Percentiles rank a stretch among this genome's conserved stretches.
phyloP scores from a whole-genome alignment of 352 stramenopile genomes.

The Phytophthora niederhauseri region DNA sequence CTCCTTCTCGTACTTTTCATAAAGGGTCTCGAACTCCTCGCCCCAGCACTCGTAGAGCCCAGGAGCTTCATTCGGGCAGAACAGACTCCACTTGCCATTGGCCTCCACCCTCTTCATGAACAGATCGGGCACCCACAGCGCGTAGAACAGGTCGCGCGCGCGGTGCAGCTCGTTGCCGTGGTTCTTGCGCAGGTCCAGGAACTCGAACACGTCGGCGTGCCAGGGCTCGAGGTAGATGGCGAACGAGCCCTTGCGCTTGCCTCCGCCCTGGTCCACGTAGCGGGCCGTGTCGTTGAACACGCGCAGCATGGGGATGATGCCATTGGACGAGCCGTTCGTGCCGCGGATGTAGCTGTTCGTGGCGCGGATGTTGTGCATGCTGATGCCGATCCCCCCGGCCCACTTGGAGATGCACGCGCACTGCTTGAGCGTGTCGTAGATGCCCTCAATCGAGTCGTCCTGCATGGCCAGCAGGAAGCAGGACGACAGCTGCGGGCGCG shows the following conservation, averaged over 20 bases:
- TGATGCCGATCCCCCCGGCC: constrained; percentile 98
- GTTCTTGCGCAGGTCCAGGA: constrained; percentile 99
- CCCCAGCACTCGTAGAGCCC: constrained; percentile 95
- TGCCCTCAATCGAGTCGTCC: constrained; percentile 99
- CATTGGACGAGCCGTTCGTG: constrained; percentile 99
- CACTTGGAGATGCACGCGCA: constrained; percentile 99
- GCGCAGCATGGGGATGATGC: constrained; percentile 99
- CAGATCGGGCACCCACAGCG: constrained; percentile 98
- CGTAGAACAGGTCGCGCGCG: constrained; percentile 99
- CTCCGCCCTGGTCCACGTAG: constrained; percentile 99
- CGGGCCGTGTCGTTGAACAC: constrained; percentile 99
- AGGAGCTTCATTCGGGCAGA: constrained; percentile 98
- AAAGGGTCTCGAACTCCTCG: constrained; percentile 96
- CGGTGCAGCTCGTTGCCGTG: constrained; percentile 98
- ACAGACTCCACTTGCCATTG: constrained; percentile 97
- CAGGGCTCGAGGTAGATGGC: constrained; percentile 99
- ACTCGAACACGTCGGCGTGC: constrained; percentile 99
- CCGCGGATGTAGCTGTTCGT: constrained; percentile 98
- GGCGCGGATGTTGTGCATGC: constrained; percentile 98
- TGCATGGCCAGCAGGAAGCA: constrained; percentile 99
- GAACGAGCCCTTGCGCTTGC: constrained; percentile 98
- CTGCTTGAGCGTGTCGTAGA: constrained; percentile 99
- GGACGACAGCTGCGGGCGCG: constrained; percentile 97
- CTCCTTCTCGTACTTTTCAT: constrained; percentile 96
- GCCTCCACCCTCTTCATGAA: constrained; percentile 99